Evolutionary conservation across 495 filamentous ascomycete genomes (phyloP).

Genomic region (Neurospora tetrasperma): DNA sequence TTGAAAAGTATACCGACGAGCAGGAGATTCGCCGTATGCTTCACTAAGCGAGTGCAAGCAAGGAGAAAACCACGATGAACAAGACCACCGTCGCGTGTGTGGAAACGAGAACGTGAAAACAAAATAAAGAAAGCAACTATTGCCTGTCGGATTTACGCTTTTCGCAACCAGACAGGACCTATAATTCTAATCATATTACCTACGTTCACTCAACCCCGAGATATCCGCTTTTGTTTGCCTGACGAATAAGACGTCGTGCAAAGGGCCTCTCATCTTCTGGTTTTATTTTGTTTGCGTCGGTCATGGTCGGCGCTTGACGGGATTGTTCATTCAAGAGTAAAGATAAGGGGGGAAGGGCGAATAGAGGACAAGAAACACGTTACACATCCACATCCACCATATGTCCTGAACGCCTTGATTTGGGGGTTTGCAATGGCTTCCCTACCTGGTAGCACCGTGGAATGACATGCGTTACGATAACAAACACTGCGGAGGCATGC

Average conservation of each 20-base stretch:
- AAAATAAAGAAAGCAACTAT: neutral
- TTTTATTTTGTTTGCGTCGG: conserved; percentile 17
- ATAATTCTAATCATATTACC: neutral
- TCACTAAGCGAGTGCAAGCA: neutral
- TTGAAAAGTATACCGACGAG: conserved; percentile 82
- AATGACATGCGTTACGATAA: conserved; percentile 6
- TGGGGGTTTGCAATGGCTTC: neutral
- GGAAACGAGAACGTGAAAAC: neutral
- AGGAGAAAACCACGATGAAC: neutral
- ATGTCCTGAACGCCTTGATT: neutral
- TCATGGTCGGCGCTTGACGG: neutral
- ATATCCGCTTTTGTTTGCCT: conserved; percentile 19
- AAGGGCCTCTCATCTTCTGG: conserved; percentile 17
- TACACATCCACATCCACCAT: neutral
- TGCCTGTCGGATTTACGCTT: neutral
- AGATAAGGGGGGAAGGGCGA: neutral
- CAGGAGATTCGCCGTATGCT: conserved; percentile 78
- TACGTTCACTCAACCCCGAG: conserved; percentile 1
- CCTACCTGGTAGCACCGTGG: neutral
- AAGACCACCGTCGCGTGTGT: neutral
- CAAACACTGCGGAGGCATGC: neutral
- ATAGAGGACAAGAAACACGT: neutral
- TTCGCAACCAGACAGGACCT: neutral
- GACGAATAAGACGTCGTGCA: conserved; percentile 13
- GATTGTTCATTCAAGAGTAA: neutral